Conservation (phyloP, 2,329 filamentous ascomycete genomes). For the Aspergillus intermedius region DNA sequence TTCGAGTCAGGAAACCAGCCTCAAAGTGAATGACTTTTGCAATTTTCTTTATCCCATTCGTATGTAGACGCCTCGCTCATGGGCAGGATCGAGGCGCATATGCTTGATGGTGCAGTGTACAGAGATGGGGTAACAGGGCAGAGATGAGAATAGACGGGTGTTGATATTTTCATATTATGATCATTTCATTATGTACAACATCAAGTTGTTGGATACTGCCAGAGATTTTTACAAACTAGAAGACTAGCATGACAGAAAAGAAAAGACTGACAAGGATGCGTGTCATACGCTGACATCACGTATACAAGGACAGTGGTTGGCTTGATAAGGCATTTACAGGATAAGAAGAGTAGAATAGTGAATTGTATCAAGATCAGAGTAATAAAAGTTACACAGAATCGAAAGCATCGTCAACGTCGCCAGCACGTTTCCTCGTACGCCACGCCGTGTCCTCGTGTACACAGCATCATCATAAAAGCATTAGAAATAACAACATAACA, state of each 20-base stretch:
- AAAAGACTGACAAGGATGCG: not conserved
- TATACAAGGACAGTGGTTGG: not conserved
- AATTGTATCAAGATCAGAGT: not conserved
- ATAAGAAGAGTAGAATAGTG: not conserved
- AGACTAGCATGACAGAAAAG: not conserved
- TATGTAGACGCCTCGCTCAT: constrained; percentile 1
- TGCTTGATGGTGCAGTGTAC: not conserved
- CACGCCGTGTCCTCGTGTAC: not conserved
- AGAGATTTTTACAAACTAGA: not conserved
- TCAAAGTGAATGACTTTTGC: not conserved
- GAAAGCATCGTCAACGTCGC: not conserved
- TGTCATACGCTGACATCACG: not conserved
- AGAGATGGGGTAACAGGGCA: not conserved
- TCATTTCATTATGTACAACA: no score
- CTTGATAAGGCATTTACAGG: not conserved
- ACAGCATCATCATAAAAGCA: not conserved
- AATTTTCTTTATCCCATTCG: not conserved
- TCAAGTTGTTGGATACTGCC: no score
- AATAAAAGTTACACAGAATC: not conserved
- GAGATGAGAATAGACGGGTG: no score
- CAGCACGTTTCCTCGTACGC: not conserved
- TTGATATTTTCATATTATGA: no score
- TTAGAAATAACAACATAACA: not conserved
- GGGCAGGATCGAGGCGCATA: not conserved
- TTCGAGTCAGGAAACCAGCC: not conserved